Percentiles rank a stretch among this genome's conserved stretches.
These are phyloP conservation scores for Pezizomycotina sp. DNA, from an alignment of 2,329 filamentous ascomycete species.

Conservation along the genomic window DNA sequence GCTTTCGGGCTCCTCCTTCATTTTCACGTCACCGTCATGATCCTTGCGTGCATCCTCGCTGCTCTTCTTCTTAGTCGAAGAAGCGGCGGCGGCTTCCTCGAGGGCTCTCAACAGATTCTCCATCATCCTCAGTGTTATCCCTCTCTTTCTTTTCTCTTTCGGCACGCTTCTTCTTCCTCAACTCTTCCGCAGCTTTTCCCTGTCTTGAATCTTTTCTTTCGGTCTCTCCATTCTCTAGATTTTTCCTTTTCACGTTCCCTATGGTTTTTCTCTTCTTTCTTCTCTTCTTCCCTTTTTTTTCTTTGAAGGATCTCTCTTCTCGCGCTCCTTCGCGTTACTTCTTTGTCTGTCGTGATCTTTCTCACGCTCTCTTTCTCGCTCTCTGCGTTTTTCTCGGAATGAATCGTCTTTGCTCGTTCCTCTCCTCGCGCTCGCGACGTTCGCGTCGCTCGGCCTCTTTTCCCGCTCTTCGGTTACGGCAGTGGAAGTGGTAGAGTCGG, in stretches of 20 bases:
- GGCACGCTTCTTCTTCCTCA: constrained; percentile 7
- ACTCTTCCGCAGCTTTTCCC: constrained; percentile 8
- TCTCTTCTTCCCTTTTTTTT: constrained; percentile 13
- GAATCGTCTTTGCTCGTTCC: not conserved
- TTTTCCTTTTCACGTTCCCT: constrained; percentile 13
- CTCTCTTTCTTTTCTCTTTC: constrained; percentile 11
- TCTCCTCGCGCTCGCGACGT: not conserved
- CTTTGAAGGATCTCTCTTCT: constrained; percentile 1
- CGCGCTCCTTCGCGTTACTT: not conserved
- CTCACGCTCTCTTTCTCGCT: not conserved
- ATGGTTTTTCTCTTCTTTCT: constrained; percentile 12
- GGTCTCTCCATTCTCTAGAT: constrained; percentile 8
- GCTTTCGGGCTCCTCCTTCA: too few species aligned
- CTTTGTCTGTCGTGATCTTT: not conserved
- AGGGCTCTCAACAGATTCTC: too few species aligned
- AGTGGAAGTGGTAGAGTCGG: constrained; percentile 8
- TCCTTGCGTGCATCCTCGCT: too few species aligned
- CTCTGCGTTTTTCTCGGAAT: not conserved
- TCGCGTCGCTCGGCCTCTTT: constrained; percentile 4
- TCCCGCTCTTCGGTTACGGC: constrained; percentile 14
- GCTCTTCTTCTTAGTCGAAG: too few species aligned
- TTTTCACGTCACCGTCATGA: too few species aligned
- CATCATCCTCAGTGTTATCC: constrained; percentile 10
- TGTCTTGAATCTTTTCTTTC: constrained; percentile 10
- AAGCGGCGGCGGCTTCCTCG: too few species aligned